Percentiles rank a stretch among this genome's conserved stretches.
phyloP scores from a whole-genome alignment of 768 basidiomycete genomes.

The Trametes punicea region DNA sequence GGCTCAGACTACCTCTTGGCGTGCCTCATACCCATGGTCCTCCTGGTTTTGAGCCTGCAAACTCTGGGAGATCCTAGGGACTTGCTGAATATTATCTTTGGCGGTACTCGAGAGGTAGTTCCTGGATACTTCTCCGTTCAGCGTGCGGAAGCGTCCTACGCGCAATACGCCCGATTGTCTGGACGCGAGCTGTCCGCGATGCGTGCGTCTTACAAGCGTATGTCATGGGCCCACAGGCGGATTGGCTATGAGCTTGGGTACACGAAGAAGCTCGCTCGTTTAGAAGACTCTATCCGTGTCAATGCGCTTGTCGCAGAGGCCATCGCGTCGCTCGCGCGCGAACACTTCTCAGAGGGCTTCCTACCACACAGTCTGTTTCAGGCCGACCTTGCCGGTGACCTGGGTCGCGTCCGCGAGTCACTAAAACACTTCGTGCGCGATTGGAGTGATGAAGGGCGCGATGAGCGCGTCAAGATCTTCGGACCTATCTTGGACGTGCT shows the following conservation, averaged over 20 bases:
- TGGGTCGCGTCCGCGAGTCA: conserved; percentile 52
- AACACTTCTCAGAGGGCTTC: conserved; percentile 26
- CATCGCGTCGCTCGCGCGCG: conserved; percentile 39
- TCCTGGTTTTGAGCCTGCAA: conserved; percentile 20
- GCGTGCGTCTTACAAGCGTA: conserved; percentile 41
- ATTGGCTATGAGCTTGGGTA: conserved; percentile 53
- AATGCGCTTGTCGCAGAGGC: conserved; percentile 38
- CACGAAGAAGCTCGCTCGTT: conserved; percentile 45
- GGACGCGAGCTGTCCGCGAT: conserved; percentile 40
- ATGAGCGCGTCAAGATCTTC: conserved; percentile 55
- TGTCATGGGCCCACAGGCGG: conserved; percentile 45
- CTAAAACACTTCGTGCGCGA: conserved; percentile 70
- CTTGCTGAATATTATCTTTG: conserved; percentile 20
- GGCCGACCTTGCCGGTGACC: conserved; percentile 31
- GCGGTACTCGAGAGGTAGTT: conserved; percentile 3
- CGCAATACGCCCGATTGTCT: conserved; percentile 41
- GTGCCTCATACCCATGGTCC: conserved; percentile 18
- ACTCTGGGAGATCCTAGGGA: conserved; percentile 13
- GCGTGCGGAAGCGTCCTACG: conserved; percentile 43
- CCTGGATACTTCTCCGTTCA: conserved; percentile 42
- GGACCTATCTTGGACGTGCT: conserved; percentile 53
- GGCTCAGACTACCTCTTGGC: conserved; percentile 22
- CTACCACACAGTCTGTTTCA: background rate
- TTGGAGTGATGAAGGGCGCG: conserved; percentile 58
- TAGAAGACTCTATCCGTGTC: conserved; percentile 30